A percentile compares a stretch with the other conserved stretches of the same genome.
Conservation (phyloP, 352 stramenopile genomes). For the Aphanomyces euteiches region DNA sequence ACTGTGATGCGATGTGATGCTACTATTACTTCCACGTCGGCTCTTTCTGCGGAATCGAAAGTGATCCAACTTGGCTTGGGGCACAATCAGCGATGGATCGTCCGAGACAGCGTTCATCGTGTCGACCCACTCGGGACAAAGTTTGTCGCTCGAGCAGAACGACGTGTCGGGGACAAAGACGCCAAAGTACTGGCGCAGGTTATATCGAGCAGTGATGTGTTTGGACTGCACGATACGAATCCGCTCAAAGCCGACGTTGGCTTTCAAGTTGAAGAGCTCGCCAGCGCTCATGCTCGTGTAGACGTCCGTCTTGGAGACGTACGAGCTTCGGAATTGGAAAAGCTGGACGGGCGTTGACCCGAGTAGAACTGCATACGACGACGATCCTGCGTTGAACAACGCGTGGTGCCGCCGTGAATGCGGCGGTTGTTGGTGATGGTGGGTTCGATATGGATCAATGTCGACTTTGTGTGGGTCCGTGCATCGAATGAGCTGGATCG, state of each 20-base stretch:
- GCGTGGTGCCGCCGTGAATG: background rate
- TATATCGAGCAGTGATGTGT: conserved; percentile 56
- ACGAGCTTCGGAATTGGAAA: conserved; percentile 76
- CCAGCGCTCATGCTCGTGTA: conserved; percentile 76
- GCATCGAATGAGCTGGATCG: conserved; percentile 68
- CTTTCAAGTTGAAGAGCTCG: conserved; percentile 82
- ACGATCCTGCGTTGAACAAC: background rate
- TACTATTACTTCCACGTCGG: background rate
- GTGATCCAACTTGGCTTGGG: background rate
- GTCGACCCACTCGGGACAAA: conserved; percentile 58
- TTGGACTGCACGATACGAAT: conserved; percentile 72
- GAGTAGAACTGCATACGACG: conserved; percentile 33
- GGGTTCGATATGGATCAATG: conserved; percentile 29
- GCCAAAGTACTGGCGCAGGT: conserved; percentile 57
- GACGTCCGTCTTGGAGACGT: conserved; percentile 81
- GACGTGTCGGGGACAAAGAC: conserved; percentile 68
- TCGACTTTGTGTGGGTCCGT: conserved; percentile 72
- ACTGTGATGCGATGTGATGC: background rate
- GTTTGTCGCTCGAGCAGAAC: conserved; percentile 56
- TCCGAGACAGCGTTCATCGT: conserved; percentile 65
- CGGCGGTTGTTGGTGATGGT: conserved; percentile 33
- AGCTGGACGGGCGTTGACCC: conserved; percentile 73
- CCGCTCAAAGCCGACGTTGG: conserved; percentile 71
- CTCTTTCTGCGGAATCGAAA: background rate
- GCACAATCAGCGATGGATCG: conserved; percentile 21